phyloP scores from a whole-genome alignment of 2,329 filamentous ascomycete genomes.

The Fusarium domesticum region DNA sequence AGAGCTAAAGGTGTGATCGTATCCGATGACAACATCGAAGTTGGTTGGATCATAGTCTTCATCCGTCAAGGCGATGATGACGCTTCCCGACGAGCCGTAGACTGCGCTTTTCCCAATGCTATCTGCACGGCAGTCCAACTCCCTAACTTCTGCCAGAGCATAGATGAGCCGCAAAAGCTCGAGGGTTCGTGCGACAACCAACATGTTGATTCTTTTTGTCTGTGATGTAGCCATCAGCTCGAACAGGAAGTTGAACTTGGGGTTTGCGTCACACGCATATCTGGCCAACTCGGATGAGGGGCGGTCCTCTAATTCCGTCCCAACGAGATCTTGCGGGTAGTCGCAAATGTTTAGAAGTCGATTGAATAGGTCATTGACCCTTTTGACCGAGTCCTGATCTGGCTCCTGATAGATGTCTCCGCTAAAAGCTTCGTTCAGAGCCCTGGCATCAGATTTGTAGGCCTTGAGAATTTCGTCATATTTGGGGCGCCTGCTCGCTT shows the following conservation, averaged over 20 bases:
- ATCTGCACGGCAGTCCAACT: conserved; percentile 35
- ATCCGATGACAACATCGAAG: conserved; percentile 53
- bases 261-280: conserved; percentile 54
- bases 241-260: conserved; percentile 58
- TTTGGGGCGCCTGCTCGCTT: conserved; percentile 48
- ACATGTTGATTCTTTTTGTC: conserved; percentile 44
- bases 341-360: conserved; percentile 55
- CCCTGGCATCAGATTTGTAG: conserved; percentile 42
- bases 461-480: conserved; percentile 51
- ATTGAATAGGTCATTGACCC: conserved; percentile 51
- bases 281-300: conserved; percentile 45
- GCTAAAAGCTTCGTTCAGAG: conserved; percentile 45
- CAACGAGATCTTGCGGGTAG: conserved; percentile 51
- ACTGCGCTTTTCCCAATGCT: conserved; percentile 29
- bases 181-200: conserved; percentile 52
- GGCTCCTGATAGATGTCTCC: conserved; percentile 40
- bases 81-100: conserved; percentile 34
- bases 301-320: conserved; percentile 40
- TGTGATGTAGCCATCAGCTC: conserved; percentile 46
- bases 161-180: conserved; percentile 52
- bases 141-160: conserved; percentile 43
- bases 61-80: conserved; percentile 43
- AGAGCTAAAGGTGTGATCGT: conserved; percentile 48
- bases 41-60: conserved; percentile 38
- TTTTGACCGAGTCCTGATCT: conserved; percentile 38